A percentile compares a stretch with the other conserved stretches of the same genome.
phyloP scores from a whole-genome alignment of 208 protist species.

The Dictyostelium gargantuum region DNA sequence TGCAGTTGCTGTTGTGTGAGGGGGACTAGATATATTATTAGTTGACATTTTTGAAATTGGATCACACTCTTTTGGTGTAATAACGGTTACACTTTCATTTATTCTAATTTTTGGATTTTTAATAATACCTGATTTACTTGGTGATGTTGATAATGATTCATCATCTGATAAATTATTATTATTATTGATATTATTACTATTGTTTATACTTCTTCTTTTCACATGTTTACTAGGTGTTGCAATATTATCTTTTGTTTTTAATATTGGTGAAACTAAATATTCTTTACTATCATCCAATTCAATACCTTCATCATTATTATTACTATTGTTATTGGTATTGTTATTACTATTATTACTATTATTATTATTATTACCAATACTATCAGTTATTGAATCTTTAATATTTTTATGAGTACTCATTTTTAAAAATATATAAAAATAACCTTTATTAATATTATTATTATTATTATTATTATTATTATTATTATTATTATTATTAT shows the following conservation, averaged over 20 bases:
- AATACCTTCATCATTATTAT: neutral
- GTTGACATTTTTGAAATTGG: conserved; percentile 12
- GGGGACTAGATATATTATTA: neutral
- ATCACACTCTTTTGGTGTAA: neutral
- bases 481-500: neutral
- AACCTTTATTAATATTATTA: neutral
- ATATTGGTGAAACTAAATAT: neutral
- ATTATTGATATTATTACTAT: neutral
- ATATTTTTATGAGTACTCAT: neutral
- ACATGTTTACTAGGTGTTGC: neutral
- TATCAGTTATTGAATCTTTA: neutral
- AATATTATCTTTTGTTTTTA: neutral
- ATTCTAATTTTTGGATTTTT: neutral
- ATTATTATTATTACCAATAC: neutral
- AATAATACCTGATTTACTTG: neutral
- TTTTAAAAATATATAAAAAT: neutral
- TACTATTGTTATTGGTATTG: neutral
- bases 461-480: neutral
- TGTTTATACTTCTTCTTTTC: neutral
- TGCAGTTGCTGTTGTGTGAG: too few relatives aligned
- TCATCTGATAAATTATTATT: neutral
- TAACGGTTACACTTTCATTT: neutral
- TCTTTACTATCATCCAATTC: neutral
- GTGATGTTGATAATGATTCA: neutral
- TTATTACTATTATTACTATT: neutral